phyloP scores from a whole-genome alignment of 2,329 filamentous ascomycete genomes.

The Pseudonectria buxi region DNA sequence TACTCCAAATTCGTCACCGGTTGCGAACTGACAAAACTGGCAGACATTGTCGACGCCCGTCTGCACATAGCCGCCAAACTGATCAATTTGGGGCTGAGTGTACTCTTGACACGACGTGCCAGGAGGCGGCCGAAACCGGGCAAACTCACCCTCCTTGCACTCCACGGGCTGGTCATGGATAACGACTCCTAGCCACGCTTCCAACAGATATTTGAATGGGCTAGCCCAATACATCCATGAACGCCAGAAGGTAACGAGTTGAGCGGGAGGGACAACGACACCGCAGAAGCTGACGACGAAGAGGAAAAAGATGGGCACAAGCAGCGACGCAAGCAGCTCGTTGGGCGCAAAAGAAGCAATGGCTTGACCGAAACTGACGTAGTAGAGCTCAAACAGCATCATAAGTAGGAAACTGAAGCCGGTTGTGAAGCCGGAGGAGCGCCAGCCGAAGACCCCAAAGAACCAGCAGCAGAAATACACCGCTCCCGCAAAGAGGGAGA shows the following conservation, averaged over 20 bases:
- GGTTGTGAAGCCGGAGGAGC: slow-evolving; percentile 46
- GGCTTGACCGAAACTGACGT: slow-evolving; percentile 58
- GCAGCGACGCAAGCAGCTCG: slow-evolving; percentile 56
- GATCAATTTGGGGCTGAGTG: slow-evolving; percentile 42
- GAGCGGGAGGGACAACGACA: slow-evolving; percentile 55
- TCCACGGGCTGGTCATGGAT: slow-evolving; percentile 47
- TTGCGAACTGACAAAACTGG: slow-evolving; percentile 56
- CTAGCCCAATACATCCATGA: slow-evolving; percentile 61
- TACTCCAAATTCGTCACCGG: slow-evolving; percentile 53
- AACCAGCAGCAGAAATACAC: slow-evolving; percentile 49
- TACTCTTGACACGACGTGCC: slow-evolving; percentile 57
- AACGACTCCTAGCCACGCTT: slow-evolving; percentile 51
- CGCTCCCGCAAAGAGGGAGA: slow-evolving; percentile 57
- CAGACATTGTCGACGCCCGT: slow-evolving; percentile 51
- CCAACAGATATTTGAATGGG: slow-evolving; percentile 61
- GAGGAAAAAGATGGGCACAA: slow-evolving; percentile 64
- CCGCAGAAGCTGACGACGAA: slow-evolving; percentile 67
- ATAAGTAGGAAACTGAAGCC: slow-evolving; percentile 59
- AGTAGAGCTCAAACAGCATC: slow-evolving; percentile 60
- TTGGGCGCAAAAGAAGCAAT: slow-evolving; percentile 63
- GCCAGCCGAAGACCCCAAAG: slow-evolving; percentile 43
- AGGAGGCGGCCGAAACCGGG: slow-evolving; percentile 52
- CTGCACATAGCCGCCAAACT: slow-evolving; percentile 54
- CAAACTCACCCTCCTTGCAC: slow-evolving; percentile 51
- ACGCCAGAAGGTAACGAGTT: slow-evolving; percentile 57